A percentile compares a stretch with the other conserved stretches of the same genome.
Evolutionary conservation across 805 yeast species (phyloP).

Genomic region (Kuraishia piskuri): DNA sequence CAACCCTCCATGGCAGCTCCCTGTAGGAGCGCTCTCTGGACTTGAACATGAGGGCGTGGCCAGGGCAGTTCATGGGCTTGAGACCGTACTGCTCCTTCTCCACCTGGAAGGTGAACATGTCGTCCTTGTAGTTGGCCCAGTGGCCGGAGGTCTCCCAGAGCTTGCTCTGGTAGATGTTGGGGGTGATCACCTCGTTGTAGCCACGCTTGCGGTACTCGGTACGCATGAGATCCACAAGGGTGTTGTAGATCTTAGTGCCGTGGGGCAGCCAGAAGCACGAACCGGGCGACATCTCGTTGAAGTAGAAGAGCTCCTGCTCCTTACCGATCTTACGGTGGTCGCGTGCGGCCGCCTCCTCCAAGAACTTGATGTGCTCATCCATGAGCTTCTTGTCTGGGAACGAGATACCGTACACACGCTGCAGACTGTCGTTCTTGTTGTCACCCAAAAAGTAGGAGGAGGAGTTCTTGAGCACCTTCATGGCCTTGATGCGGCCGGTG

Average conservation of each 20-base stretch:
- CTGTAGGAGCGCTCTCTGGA: constrained; percentile 91
- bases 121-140: constrained; percentile 96
- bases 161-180: constrained; percentile 96
- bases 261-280: constrained; percentile 98
- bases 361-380: constrained; percentile 90
- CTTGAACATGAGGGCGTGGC: constrained; percentile 90
- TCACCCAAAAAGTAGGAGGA: constrained; percentile 96
- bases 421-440: constrained; percentile 85
- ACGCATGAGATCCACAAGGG: constrained; percentile 72
- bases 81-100: constrained; percentile 94
- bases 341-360: constrained; percentile 93
- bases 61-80: constrained; percentile 75
- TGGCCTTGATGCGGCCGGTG: constrained; percentile 92
- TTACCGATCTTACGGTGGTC: constrained; percentile 94
- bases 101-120: constrained; percentile 94
- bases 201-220: constrained; percentile 87
- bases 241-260: constrained; percentile 94
- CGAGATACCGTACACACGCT: constrained; percentile 94
- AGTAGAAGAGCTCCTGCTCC: constrained; percentile 92
- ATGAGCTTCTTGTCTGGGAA: constrained; percentile 96
- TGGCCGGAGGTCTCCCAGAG: constrained; percentile 99
- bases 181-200: constrained; percentile 96
- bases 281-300: constrained; percentile 97
- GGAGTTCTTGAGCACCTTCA: constrained; percentile 91
- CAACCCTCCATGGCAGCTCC: constrained; percentile 97